phyloP scores from a whole-genome alignment of 768 basidiomycete species.

The Xerocomellus amylosporus region DNA sequence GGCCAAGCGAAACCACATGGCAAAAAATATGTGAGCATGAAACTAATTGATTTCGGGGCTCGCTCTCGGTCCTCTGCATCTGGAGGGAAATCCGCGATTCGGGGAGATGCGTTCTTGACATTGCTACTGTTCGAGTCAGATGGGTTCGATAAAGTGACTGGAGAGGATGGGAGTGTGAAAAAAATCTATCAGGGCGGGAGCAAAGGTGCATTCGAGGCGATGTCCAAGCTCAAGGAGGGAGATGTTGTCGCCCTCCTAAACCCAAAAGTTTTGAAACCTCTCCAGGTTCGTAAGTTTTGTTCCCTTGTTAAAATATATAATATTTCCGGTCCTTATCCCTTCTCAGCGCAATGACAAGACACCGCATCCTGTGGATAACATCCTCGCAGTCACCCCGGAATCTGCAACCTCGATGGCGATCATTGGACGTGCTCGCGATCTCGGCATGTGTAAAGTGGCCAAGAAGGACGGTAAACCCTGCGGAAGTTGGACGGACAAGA shows the following conservation, averaged over 20 bases:
- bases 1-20: slow-evolving; percentile 45
- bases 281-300: slow-evolving; percentile 52
- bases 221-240: slow-evolving; percentile 83
- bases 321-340: neutral
- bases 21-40: slow-evolving; percentile 84
- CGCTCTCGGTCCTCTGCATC: slow-evolving; percentile 53
- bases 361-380: slow-evolving; percentile 77
- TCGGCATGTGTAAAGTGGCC: slow-evolving; percentile 77
- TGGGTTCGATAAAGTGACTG: slow-evolving; percentile 52
- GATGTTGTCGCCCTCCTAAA: slow-evolving; percentile 89
- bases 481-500: slow-evolving; percentile 88
- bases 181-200: slow-evolving; percentile 87
- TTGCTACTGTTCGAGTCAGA: slow-evolving; percentile 90
- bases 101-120: slow-evolving; percentile 82
- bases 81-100: slow-evolving; percentile 53
- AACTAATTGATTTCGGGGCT: slow-evolving; percentile 77
- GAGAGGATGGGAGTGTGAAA: slow-evolving; percentile 48
- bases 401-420: slow-evolving; percentile 76
- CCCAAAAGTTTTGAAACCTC: slow-evolving; percentile 82
- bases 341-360: slow-evolving; percentile 37
- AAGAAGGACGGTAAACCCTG: slow-evolving; percentile 82
- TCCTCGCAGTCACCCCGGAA: slow-evolving; percentile 85
- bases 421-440: slow-evolving; percentile 82
- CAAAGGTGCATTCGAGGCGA: slow-evolving; percentile 86
- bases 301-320: neutral